phyloP scores from a whole-genome alignment of 1,284 basidiomycete genomes.

The Baeospora myosura region DNA sequence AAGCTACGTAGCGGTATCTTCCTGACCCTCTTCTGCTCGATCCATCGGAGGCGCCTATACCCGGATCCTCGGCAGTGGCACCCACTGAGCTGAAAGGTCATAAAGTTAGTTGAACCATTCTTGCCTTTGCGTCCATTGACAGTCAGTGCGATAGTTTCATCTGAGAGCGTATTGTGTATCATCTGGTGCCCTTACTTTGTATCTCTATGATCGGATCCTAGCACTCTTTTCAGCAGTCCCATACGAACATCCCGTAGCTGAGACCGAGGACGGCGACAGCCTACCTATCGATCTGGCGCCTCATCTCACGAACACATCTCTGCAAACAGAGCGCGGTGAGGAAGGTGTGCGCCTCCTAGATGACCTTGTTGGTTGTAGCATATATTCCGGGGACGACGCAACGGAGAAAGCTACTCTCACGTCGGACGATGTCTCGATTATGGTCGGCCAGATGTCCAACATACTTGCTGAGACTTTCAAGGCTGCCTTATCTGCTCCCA shows the following conservation, averaged over 20 bases:
- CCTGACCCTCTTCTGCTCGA: constrained; percentile 71
- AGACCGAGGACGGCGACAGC: constrained; percentile 18
- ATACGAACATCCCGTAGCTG: constrained; percentile 40
- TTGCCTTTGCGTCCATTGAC: constrained; percentile 10
- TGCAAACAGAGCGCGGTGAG: constrained; percentile 71
- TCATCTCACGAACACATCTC: constrained; percentile 93
- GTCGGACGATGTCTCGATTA: constrained; percentile 41
- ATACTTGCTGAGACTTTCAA: constrained; percentile 78
- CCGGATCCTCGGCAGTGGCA: constrained; percentile 17
- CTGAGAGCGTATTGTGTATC: constrained; percentile 90
- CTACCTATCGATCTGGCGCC: constrained; percentile 52
- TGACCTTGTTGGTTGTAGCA: constrained; percentile 63
- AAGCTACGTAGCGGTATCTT: constrained; percentile 68
- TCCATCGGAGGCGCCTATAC: constrained; percentile 40
- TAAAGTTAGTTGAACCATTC: constrained; percentile 47
- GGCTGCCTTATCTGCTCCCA: constrained; percentile 75
- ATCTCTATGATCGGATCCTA: constrained; percentile 77
- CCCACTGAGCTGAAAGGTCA: constrained; percentile 39
- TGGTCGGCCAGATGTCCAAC: constrained; percentile 58
- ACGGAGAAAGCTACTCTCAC: constrained; percentile 17
- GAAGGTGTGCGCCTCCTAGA: constrained; percentile 67
- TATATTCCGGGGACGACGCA: constrained; percentile 33
- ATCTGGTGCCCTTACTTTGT: constrained; percentile 71
- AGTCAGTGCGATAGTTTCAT: constrained; percentile 68
- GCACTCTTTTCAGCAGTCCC: constrained; percentile 77